Base-by-base conservation (phyloP, 257 asterid species). In the Henckelia pumila region DNA sequence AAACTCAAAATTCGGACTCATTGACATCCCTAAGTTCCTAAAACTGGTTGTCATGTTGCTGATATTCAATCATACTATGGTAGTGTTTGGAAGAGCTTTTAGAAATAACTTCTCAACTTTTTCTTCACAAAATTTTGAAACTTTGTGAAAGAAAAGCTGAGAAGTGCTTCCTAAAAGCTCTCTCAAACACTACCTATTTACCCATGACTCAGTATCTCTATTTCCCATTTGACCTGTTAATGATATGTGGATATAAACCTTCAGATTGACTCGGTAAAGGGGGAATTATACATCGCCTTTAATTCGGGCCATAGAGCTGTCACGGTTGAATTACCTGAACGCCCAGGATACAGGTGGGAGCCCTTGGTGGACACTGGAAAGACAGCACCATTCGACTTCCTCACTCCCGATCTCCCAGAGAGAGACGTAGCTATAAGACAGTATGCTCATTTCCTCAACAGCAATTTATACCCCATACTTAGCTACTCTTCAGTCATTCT, bases 331-430 rank as follows among this genome's bases (percentile, higher is more conserved):
- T 79, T 94, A 70, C 99, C 99, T 0, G 91, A 85, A 52, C 88
- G 93, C 19, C 85, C 86, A 10, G 95, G 96, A 63, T 84, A 82
- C 78, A 72, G 79, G 75, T 94, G 99, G 99, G 85, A 80, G 76
- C 95, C 89, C 5, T 71, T 94, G 77, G 99, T 84, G 64, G 99
- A 94, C 75, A 90, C 99, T 0, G 88, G 84, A 75, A 94, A 94
- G 83, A 76, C 84, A 22, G 80, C 96, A 21, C 99, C 97, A 1
- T 87, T 75, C 10, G 99, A 94, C 79, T 88, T 86, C 71, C 82
- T 94, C 24, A 40, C 84, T 1, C 76, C 71, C 40, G 95, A 85
- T 74, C 52, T 87, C 28, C 79, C 80, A 0, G 80, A 73, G 61
- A 76, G 81, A 73, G 84, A 84, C 57, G 67, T 69, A 20, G 95